Conservation (phyloP, 1,139 yeast species). For the Suhomyces yuchorum region DNA sequence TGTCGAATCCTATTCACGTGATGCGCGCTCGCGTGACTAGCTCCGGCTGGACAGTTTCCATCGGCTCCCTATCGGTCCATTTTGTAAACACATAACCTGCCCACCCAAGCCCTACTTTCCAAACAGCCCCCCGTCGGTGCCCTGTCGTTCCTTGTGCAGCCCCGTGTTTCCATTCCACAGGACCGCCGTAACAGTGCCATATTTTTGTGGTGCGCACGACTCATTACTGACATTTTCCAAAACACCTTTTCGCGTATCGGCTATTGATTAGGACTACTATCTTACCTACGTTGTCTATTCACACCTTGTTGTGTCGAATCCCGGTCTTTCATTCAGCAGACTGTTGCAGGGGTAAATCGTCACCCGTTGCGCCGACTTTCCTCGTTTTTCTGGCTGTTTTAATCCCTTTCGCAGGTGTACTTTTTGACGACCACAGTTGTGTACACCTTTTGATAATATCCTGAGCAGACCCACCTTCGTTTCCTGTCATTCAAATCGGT, state of each 20-base stretch:
- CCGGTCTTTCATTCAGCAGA: background rate
- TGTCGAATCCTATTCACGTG: too few species aligned
- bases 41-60: background rate
- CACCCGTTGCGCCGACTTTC: background rate
- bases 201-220: background rate
- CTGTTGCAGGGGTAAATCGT: background rate
- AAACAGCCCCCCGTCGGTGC: background rate
- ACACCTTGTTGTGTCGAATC: background rate
- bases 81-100: background rate
- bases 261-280: background rate
- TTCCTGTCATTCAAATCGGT: background rate
- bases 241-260: constrained; percentile 2
- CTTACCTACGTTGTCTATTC: background rate
- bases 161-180: background rate
- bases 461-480: background rate
- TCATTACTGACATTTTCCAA: background rate
- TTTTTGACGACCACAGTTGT: background rate
- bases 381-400: background rate
- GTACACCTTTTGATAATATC: background rate
- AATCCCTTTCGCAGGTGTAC: background rate
- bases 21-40: background rate
- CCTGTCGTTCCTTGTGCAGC: background rate
- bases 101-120: background rate
- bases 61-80: background rate
- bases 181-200: background rate